Percentiles rank a stretch among this genome's conserved stretches.
Evolutionary conservation across 371 early-diverging fungal genomes (phyloP).

Genomic region (Mortierella sp.): DNA sequence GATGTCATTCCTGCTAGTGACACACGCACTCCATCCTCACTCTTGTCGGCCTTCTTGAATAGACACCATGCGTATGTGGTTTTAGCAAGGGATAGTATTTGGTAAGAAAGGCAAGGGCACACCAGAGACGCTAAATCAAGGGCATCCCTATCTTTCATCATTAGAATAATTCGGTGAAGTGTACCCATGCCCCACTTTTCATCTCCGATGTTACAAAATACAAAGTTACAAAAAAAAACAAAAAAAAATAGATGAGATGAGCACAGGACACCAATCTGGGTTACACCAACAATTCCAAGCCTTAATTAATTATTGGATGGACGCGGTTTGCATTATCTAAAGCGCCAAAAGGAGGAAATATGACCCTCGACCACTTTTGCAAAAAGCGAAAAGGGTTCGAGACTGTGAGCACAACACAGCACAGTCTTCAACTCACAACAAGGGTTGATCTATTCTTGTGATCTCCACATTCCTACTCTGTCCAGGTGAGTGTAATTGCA

Average conservation of each 20-base stretch:
- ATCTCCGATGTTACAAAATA: not conserved
- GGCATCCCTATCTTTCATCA: not conserved
- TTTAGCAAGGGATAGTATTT: not conserved
- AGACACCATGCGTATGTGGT: not conserved
- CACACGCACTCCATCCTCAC: not conserved
- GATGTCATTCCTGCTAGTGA: too few relatives aligned
- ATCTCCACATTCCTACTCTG: too few relatives aligned
- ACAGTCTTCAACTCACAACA: not conserved
- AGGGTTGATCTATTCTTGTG: not conserved
- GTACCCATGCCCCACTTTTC: not conserved
- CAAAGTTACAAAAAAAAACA: not conserved
- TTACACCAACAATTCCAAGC: not conserved
- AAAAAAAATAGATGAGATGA: slow-evolving; percentile 5
- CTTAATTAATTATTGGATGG: too few relatives aligned
- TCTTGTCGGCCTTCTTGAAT: not conserved
- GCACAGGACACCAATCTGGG: not conserved
- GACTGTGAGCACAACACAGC: too few relatives aligned
- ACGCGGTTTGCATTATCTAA: too few relatives aligned
- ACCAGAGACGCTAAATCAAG: not conserved
- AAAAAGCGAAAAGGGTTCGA: too few relatives aligned
- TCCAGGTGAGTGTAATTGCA: slow-evolving; percentile 13
- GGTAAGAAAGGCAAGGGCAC: not conserved
- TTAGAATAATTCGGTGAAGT: not conserved
- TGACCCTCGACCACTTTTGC: too few relatives aligned
- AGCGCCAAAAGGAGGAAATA: too few relatives aligned